A percentile compares a stretch with the other conserved stretches of the same genome.
Conservation (phyloP, 2,329 filamentous ascomycete genomes). For the Gnomoniopsis sp. region DNA sequence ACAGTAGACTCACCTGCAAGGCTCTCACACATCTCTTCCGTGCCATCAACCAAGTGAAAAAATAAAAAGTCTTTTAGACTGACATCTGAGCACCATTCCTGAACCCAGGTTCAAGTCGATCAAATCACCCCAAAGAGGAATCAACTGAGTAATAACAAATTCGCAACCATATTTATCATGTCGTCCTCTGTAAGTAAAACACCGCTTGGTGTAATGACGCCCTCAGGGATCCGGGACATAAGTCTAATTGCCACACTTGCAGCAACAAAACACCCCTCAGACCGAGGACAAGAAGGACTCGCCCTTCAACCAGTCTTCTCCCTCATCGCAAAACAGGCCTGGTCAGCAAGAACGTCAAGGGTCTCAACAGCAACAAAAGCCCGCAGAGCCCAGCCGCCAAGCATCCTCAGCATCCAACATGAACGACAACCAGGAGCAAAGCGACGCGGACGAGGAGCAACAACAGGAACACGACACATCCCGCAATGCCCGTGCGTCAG, state of each 20-base stretch:
- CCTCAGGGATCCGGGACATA: background rate
- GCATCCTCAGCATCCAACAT: background rate
- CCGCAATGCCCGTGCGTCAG: conserved; percentile 8
- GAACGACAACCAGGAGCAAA: conserved; percentile 15
- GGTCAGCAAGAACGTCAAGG: conserved; percentile 10
- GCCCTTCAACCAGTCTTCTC: background rate
- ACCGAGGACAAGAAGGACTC: conserved; percentile 12
- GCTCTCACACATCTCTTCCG: background rate
- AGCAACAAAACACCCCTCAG: conserved; percentile 14
- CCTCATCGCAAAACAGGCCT: background rate
- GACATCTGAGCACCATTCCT: background rate
- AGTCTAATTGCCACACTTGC: conserved; percentile 4
- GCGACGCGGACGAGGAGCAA: conserved; percentile 16
- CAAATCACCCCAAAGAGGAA: background rate
- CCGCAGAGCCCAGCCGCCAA: background rate
- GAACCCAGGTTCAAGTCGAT: background rate
- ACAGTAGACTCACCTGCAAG: conserved; percentile 15
- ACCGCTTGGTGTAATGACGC: background rate
- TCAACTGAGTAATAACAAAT: background rate
- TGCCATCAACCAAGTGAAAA: background rate
- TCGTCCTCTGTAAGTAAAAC: conserved; percentile 15
- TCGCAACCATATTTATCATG: conserved; percentile 8
- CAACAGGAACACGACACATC: conserved; percentile 12
- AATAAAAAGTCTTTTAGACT: too few relatives aligned
- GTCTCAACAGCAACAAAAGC: background rate